phyloP scores from a whole-genome alignment of 306 rosid genomes.

The Castanea sativa region DNA sequence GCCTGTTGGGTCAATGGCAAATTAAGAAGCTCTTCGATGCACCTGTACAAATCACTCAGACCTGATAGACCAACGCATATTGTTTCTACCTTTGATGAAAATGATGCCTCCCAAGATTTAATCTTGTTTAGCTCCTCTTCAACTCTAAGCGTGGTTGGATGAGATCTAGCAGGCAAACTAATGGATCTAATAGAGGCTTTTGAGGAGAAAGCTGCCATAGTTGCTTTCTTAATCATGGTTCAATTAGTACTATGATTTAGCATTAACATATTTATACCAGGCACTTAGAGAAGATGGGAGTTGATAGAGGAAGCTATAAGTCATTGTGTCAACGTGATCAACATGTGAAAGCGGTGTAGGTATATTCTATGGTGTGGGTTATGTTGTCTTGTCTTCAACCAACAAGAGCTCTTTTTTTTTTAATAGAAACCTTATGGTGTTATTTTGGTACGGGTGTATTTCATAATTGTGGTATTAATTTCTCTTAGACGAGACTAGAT shows the following conservation, averaged over 20 bases:
- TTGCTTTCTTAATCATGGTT: conserved; percentile 32
- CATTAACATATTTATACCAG: conserved; percentile 16
- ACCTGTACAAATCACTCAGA: conserved; percentile 42
- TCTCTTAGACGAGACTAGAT: conserved; percentile 1
- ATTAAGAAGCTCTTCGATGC: conserved; percentile 52
- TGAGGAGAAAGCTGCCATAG: conserved; percentile 45
- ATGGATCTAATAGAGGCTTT: conserved; percentile 49
- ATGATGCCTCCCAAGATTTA: conserved; percentile 38
- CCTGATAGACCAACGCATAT: conserved; percentile 39
- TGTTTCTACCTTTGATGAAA: conserved; percentile 37
- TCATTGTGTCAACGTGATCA: conserved; percentile 19
- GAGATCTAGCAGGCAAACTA: conserved; percentile 72
- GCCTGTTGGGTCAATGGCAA: conserved; percentile 55
- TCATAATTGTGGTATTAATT: neutral
- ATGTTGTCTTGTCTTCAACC: conserved; percentile 43
- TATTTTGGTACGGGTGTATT: conserved; percentile 31
- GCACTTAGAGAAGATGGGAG: neutral
- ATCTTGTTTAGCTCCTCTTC: conserved; percentile 64
- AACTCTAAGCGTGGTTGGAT: conserved; percentile 52
- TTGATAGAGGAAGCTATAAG: conserved; percentile 23
- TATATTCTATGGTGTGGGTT: conserved; percentile 29
- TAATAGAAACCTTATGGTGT: conserved; percentile 2
- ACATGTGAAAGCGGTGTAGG: conserved; percentile 34
- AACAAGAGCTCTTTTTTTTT: conserved; percentile 9
- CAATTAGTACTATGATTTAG: neutral